phyloP scores from a whole-genome alignment of 495 filamentous ascomycete genomes.

The Astrothelium subdiscretum region DNA sequence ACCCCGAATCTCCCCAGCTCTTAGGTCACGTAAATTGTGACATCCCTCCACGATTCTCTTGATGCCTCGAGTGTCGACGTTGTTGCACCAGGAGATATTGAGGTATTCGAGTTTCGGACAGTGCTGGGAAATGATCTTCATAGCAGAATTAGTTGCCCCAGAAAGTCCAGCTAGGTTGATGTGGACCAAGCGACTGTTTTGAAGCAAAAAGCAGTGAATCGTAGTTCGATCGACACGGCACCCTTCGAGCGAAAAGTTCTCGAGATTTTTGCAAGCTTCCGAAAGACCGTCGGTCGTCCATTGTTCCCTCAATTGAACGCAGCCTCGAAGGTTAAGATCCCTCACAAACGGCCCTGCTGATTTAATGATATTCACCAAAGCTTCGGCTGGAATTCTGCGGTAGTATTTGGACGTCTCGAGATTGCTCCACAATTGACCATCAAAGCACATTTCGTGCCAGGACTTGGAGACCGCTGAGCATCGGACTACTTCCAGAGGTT shows the following conservation, averaged over 20 bases:
- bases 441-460: conserved; percentile 82
- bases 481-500: conserved; percentile 72
- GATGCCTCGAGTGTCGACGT: conserved; percentile 74
- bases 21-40: conserved; percentile 60
- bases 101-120: conserved; percentile 72
- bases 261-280: conserved; percentile 72
- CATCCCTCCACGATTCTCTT: conserved; percentile 61
- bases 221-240: conserved; percentile 72
- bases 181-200: conserved; percentile 64
- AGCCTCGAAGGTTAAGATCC: conserved; percentile 77
- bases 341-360: conserved; percentile 79
- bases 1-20: conserved; percentile 69
- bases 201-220: conserved; percentile 66
- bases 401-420: conserved; percentile 85
- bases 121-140: conserved; percentile 74
- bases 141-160: conserved; percentile 70
- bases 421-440: conserved; percentile 83
- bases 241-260: conserved; percentile 77
- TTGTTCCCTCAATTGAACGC: conserved; percentile 63
- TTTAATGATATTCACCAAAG: conserved; percentile 73
- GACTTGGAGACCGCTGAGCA: conserved; percentile 66
- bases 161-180: conserved; percentile 75
- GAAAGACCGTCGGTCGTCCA: conserved; percentile 66
- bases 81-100: conserved; percentile 85
- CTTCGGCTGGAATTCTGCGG: conserved; percentile 67